Percentiles rank a stretch among this genome's conserved stretches.
phyloP scores from a whole-genome alignment of 2,329 filamentous ascomycete genomes.

The Pseudogymnoascus sp. region DNA sequence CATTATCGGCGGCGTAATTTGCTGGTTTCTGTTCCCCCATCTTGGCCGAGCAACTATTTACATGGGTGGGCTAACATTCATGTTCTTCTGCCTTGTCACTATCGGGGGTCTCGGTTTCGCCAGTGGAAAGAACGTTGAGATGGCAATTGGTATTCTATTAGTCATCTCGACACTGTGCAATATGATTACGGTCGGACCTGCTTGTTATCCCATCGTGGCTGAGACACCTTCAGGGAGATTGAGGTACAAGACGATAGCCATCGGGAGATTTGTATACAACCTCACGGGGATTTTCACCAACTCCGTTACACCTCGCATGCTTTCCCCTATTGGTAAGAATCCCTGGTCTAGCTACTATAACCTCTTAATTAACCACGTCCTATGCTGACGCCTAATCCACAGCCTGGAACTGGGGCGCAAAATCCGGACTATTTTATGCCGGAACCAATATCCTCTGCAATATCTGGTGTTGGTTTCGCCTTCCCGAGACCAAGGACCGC shows the following conservation, averaged over 20 bases:
- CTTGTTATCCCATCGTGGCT: slow-evolving; percentile 24
- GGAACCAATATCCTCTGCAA: slow-evolving; percentile 27
- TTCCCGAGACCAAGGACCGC: slow-evolving; percentile 69
- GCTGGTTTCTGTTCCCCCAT: slow-evolving; percentile 34
- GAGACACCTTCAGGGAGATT: slow-evolving; percentile 22
- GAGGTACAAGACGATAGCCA: slow-evolving; percentile 24
- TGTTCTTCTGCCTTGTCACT: slow-evolving; percentile 44
- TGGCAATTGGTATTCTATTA: slow-evolving; percentile 30
- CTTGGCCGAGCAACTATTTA: slow-evolving; percentile 35
- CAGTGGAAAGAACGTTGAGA: slow-evolving; percentile 51
- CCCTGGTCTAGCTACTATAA: slow-evolving; percentile 11
- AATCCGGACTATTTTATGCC: slow-evolving; percentile 27
- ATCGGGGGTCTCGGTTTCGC: slow-evolving; percentile 83
- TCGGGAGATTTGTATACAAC: slow-evolving; percentile 24
- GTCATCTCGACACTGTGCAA: slow-evolving; percentile 29
- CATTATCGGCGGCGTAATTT: slow-evolving; percentile 33
- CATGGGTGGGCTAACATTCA: slow-evolving; percentile 32
- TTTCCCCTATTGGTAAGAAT: slow-evolving; percentile 21
- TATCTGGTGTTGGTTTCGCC: slow-evolving; percentile 36
- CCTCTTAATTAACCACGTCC: not conserved
- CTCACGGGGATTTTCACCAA: slow-evolving; percentile 24
- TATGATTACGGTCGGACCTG: slow-evolving; percentile 31
- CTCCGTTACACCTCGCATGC: slow-evolving; percentile 24
- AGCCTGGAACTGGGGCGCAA: slow-evolving; percentile 29
- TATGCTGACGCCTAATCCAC: not conserved